Conservation (phyloP, 2,329 filamentous ascomycete species). For the Rhinocladiella similis region DNA sequence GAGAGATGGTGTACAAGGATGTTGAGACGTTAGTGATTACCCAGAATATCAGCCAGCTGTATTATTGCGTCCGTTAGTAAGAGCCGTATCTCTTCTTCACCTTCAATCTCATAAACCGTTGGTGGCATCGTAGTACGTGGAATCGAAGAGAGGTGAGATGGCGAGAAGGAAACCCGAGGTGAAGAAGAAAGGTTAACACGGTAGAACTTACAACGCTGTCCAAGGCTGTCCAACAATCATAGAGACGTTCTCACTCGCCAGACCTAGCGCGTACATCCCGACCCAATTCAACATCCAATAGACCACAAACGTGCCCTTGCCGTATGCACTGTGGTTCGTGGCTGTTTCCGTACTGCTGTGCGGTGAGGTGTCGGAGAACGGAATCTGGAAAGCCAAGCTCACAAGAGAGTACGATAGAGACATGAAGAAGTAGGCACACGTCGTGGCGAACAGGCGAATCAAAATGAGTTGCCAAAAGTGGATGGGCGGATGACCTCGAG, state of each 20-base stretch:
- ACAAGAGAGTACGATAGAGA: slow-evolving; percentile 65
- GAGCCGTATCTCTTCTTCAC: too few species aligned
- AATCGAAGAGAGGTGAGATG: too few species aligned
- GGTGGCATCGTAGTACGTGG: too few species aligned
- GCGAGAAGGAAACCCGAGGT: too few species aligned
- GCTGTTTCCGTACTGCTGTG: slow-evolving; percentile 28
- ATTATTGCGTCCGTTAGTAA: not conserved
- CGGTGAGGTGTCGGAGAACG: slow-evolving; percentile 54
- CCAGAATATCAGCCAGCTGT: slow-evolving; percentile 65
- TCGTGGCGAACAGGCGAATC: slow-evolving; percentile 42
- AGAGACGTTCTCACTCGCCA: slow-evolving; percentile 65
- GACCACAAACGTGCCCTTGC: slow-evolving; percentile 58
- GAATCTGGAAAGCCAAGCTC: slow-evolving; percentile 63
- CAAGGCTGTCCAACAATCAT: slow-evolving; percentile 64
- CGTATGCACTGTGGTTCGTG: slow-evolving; percentile 55
- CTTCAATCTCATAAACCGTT: too few species aligned
- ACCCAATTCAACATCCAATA: slow-evolving; percentile 66
- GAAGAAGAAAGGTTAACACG: too few species aligned
- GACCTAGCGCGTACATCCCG: slow-evolving; percentile 63
- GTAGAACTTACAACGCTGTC: slow-evolving; percentile 42
- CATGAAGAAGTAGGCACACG: slow-evolving; percentile 61
- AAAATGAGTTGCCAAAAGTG: slow-evolving; percentile 59
- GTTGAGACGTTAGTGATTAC: slow-evolving; percentile 66
- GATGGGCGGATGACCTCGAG: slow-evolving; percentile 57
- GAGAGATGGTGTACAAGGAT: slow-evolving; percentile 59